phyloP scores from a whole-genome alignment of 148 eudicot species.

The Pouteria glomerata region DNA sequence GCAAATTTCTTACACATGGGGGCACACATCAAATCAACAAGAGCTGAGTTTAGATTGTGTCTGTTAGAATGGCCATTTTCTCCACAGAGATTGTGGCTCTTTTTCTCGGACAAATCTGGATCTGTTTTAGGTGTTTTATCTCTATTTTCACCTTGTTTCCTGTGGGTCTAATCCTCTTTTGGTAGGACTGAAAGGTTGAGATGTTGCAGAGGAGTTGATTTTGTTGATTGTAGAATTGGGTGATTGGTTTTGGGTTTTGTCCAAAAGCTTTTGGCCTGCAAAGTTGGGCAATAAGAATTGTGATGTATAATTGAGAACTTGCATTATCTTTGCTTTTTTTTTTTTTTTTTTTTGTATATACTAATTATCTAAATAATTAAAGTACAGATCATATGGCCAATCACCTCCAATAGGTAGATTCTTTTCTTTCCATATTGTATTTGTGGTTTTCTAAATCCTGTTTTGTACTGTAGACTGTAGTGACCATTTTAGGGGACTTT shows the following conservation, averaged over 20 bases:
- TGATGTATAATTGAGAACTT: background rate
- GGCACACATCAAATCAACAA: background rate
- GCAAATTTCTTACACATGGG: background rate
- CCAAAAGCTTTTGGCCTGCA: background rate
- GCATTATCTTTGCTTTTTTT: background rate
- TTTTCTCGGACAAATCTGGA: background rate
- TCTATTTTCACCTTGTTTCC: background rate
- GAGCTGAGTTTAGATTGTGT: conserved; percentile 6
- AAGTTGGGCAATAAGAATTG: background rate
- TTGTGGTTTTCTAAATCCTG: background rate
- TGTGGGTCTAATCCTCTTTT: background rate
- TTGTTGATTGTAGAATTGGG: too few relatives aligned
- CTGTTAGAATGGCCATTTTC: background rate
- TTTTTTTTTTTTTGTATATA: background rate
- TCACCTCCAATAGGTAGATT: conserved; percentile 7
- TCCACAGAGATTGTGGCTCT: background rate
- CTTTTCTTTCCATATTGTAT: background rate
- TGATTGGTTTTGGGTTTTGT: background rate
- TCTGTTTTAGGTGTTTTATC: background rate
- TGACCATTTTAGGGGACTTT: background rate
- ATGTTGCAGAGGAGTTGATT: too few relatives aligned
- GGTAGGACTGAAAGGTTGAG: background rate
- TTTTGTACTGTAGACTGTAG: too few relatives aligned
- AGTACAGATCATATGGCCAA: background rate
- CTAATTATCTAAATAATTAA: background rate